Conservation (phyloP, 2,329 filamentous ascomycete species). For the Penicillium freii region DNA sequence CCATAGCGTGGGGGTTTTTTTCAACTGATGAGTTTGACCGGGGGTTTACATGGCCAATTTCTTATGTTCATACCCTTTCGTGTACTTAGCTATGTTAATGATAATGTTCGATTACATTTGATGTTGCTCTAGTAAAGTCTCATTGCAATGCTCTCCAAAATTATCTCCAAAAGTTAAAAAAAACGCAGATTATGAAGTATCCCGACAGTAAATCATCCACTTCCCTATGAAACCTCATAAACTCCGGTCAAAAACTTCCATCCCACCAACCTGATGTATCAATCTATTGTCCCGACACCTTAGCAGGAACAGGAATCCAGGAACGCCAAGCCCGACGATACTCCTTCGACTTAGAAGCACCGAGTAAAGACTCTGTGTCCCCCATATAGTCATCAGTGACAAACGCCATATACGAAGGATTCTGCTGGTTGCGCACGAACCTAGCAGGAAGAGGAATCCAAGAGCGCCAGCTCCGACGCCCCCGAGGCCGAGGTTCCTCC, state of each 20-base stretch:
- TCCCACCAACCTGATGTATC: background rate
- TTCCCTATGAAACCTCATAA: constrained; percentile 8
- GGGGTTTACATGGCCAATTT: constrained; percentile 52
- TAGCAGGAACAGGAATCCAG: constrained; percentile 2
- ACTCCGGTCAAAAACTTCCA: constrained; percentile 16
- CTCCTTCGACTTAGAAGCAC: background rate
- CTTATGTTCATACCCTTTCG: background rate
- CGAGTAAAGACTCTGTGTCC: background rate
- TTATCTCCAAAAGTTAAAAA: background rate
- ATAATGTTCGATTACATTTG: background rate
- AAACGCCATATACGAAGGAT: background rate
- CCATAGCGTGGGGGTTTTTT: constrained; percentile 71
- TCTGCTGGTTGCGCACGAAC: background rate
- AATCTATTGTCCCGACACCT: background rate
- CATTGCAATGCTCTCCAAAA: background rate
- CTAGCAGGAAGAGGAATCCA: constrained; percentile 1
- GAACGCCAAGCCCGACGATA: background rate
- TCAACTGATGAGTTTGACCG: constrained; percentile 70
- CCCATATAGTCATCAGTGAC: background rate
- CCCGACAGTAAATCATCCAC: background rate
- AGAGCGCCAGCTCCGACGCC: background rate
- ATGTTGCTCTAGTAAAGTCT: background rate
- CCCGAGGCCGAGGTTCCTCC: background rate
- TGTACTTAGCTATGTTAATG: background rate
- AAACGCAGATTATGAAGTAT: background rate